Conservation (phyloP, 108 stramenopile genomes). For the Nannochloropsis oceanica region DNA sequence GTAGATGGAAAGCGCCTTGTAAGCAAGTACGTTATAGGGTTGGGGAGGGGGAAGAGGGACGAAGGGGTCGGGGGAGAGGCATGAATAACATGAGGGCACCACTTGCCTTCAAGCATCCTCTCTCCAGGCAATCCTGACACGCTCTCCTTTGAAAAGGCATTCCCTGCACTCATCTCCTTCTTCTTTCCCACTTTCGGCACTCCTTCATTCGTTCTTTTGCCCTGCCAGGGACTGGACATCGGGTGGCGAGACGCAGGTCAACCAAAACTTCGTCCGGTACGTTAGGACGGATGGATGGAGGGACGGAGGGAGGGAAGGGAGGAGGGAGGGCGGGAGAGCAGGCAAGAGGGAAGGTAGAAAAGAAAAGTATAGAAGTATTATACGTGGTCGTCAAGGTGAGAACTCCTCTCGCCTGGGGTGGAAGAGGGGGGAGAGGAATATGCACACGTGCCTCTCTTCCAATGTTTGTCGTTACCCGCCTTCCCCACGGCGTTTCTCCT, state of each 20-base stretch:
- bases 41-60: background rate
- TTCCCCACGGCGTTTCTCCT: too few relatives aligned
- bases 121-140: background rate
- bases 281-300: background rate
- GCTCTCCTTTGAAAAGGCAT: background rate
- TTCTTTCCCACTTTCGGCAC: background rate
- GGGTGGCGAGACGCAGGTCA: constrained; percentile 17
- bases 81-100: background rate
- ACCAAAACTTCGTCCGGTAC: constrained; percentile 27
- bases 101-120: background rate
- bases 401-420: too few relatives aligned
- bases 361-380: background rate
- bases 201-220: background rate
- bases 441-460: too few relatives aligned
- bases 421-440: too few relatives aligned
- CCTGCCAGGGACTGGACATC: background rate
- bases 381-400: background rate
- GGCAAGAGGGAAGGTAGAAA: background rate
- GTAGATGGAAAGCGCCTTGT: background rate
- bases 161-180: background rate
- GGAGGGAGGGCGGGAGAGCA: background rate
- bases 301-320: background rate
- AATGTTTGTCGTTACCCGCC: too few relatives aligned
- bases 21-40: background rate
- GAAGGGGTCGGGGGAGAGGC: background rate